A percentile compares a stretch with the other conserved stretches of the same genome.
Conservation (phyloP, 257 asterid genomes). For the Gentiana straminea region DNA sequence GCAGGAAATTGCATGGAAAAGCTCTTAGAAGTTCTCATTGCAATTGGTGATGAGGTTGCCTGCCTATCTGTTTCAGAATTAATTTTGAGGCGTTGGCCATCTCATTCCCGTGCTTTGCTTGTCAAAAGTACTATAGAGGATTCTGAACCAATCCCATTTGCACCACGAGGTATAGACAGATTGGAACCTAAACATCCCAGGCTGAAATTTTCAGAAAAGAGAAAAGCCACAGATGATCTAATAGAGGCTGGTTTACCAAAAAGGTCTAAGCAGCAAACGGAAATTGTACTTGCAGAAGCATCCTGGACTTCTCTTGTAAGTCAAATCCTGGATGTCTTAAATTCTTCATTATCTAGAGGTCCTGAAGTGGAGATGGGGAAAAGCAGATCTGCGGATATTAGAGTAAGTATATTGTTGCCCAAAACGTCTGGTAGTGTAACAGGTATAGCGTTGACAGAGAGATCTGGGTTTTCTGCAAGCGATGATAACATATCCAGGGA, state of each 20-base stretch:
- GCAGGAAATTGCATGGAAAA: slow-evolving; percentile 99
- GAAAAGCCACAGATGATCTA: slow-evolving; percentile 47
- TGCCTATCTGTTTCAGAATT: slow-evolving; percentile 82
- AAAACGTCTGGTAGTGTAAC: slow-evolving; percentile 30
- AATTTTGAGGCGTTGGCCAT: slow-evolving; percentile 90
- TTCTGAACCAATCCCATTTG: slow-evolving; percentile 61
- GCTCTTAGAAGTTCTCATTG: slow-evolving; percentile 92
- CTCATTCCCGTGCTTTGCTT: slow-evolving; percentile 96
- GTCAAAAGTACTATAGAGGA: slow-evolving; percentile 74
- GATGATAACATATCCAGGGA: slow-evolving; percentile 22
- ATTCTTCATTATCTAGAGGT: slow-evolving; percentile 23
- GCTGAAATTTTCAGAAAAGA: slow-evolving; percentile 71
- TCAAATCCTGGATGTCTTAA: slow-evolving; percentile 47
- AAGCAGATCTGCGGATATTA: slow-evolving; percentile 37
- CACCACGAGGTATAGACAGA: slow-evolving; percentile 90
- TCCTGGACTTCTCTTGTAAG: slow-evolving; percentile 73
- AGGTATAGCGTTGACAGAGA: slow-evolving; percentile 30
- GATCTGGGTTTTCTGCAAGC: slow-evolving; percentile 21
- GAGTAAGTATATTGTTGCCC: slow-evolving; percentile 44
- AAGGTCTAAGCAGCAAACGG: slow-evolving; percentile 52
- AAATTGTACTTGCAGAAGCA: slow-evolving; percentile 58
- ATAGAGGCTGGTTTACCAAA: slow-evolving; percentile 31
- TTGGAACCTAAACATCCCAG: slow-evolving; percentile 76
- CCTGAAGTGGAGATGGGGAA: slow-evolving; percentile 29
- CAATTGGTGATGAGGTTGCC: slow-evolving; percentile 96